A percentile compares a stretch with the other conserved stretches of the same genome.
Conservation (phyloP, 1,284 basidiomycete species). For the Megacollybia platyphylla region DNA sequence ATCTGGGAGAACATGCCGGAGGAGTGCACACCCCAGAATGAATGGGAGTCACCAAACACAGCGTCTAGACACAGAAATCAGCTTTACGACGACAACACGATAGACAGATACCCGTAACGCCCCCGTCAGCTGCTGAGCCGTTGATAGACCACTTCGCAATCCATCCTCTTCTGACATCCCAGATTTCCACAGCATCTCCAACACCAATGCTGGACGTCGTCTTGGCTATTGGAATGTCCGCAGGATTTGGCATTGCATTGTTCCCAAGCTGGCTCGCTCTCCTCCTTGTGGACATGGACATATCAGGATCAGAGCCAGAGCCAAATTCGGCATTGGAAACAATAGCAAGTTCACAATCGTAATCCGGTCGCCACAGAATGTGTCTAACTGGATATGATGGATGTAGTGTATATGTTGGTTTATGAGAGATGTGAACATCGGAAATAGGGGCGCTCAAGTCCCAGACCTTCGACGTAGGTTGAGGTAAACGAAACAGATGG, state of each 20-base stretch:
- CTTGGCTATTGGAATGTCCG: neutral
- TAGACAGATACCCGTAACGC: constrained; percentile 45
- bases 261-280: neutral
- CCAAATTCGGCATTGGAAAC: constrained; percentile 56
- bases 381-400: constrained; percentile 66
- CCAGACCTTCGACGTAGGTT: constrained; percentile 47
- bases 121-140: constrained; percentile 50
- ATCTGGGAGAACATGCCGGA: constrained; percentile 75
- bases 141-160: constrained; percentile 73
- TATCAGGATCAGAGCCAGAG: constrained; percentile 19
- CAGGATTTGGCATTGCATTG: neutral
- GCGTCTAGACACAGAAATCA: constrained; percentile 32
- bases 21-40: constrained; percentile 66
- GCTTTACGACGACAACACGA: constrained; percentile 4
- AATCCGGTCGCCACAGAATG: constrained; percentile 69
- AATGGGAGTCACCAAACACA: constrained; percentile 58
- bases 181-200: constrained; percentile 64
- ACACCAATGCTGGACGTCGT: constrained; percentile 1
- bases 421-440: constrained; percentile 38
- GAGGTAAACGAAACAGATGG: constrained; percentile 2
- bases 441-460: constrained; percentile 45
- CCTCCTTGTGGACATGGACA: constrained; percentile 6
- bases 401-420: constrained; percentile 63
- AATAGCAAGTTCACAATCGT: constrained; percentile 69
- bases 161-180: constrained; percentile 77